Evolutionary conservation across 2,329 filamentous ascomycete species (phyloP), one percentile per base, ranked within the genome.

Genomic region (Sphaerulina musiva): DNA sequence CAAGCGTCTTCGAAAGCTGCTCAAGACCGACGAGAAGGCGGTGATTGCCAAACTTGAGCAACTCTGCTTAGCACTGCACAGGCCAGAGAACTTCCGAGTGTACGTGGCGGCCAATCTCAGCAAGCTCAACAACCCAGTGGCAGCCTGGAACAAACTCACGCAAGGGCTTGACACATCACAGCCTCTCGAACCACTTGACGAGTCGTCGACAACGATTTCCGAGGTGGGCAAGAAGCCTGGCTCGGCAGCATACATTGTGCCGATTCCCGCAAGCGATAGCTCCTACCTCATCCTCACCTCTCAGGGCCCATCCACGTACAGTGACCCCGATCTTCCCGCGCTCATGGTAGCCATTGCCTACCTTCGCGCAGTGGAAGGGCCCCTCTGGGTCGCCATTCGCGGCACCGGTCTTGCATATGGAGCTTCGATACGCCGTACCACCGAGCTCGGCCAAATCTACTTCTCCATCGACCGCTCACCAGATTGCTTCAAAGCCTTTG

Each of bases 321-420:
- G 80, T 3, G 86, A 96, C 65, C 85, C 90, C 0, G 80, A 82
- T 12, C 77, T 97, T 1, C 90, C 93, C 0, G 85, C 91, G 2
- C 79, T 95, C 48, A 82, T 95, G 69, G 91, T 98, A 6, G 90
- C 92, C 0, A 82, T 90, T 47, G 84, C 90, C 17, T 97, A 96
- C 68, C 85, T 98, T 57, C 91, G 96, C 67, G 85, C 90, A 0
- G 87, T 95, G 14, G 93, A 98, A 71, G 93, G 93, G 0, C 93
- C 93, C 0, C 81, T 98, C 32, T 97, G 93, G 92, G 86, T 86
- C 59, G 89, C 89, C 0, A 87, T 97, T 46, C 89, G 93, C 45
- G 93, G 93, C 53, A 93, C 89, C 42, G 93, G 93, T 43, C 83
- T 97, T 49, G 93, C 93, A 0, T 98, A 98, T 67, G 91, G 91